These are phyloP conservation scores for Begonia masoniana DNA, from an alignment of 306 rosid genomes.

Conservation along the genomic window DNA sequence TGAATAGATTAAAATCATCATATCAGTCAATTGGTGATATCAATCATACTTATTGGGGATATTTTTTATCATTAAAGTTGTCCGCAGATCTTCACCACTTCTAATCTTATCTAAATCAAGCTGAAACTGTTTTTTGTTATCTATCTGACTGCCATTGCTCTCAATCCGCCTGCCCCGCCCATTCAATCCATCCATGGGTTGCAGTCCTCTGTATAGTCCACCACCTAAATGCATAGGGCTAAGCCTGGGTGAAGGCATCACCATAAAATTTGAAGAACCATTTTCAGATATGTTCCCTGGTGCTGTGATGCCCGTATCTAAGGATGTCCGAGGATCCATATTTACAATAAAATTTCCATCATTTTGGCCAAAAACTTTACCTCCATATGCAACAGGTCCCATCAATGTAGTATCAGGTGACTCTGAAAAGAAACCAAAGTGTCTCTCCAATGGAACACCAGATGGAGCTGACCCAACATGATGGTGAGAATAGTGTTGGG, in stretches of 20 bases:
- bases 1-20: not conserved
- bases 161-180: slow-evolving; percentile 64
- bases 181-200: slow-evolving; percentile 35
- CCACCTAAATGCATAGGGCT: slow-evolving; percentile 54
- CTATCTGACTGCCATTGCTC: slow-evolving; percentile 44
- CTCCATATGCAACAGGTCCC: slow-evolving; percentile 39
- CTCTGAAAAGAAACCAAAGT: slow-evolving; percentile 67
- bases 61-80: slow-evolving; percentile 91
- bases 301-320: slow-evolving; percentile 42
- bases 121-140: slow-evolving; percentile 76
- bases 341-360: slow-evolving; percentile 54
- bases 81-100: slow-evolving; percentile 72
- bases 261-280: slow-evolving; percentile 54
- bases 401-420: slow-evolving; percentile 70
- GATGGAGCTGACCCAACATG: slow-evolving; percentile 92
- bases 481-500: slow-evolving; percentile 15
- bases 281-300: slow-evolving; percentile 54
- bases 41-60: slow-evolving; percentile 82
- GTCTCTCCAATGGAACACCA: slow-evolving; percentile 60
- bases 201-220: slow-evolving; percentile 47
- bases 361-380: slow-evolving; percentile 30
- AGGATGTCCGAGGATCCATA: slow-evolving; percentile 35
- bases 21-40: slow-evolving; percentile 4
- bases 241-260: slow-evolving; percentile 68
- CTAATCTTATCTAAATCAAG: slow-evolving; percentile 78